A percentile compares a stretch with the other conserved stretches of the same genome.
phyloP scores from a whole-genome alignment of 1,139 yeast species.

The Yamadazyma epiphylla region DNA sequence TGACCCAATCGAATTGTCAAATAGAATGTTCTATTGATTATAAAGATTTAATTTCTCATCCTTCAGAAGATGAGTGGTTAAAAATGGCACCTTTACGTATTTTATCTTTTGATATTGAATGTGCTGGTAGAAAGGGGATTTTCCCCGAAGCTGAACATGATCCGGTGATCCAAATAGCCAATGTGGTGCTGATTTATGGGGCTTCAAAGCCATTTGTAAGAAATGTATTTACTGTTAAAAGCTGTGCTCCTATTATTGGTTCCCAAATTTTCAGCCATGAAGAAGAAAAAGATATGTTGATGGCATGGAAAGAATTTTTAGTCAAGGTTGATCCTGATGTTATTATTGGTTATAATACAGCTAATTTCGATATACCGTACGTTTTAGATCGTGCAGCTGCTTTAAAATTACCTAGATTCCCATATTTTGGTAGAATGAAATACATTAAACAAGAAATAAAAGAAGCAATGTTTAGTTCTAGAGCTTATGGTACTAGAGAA shows the following conservation, averaged over 20 bases:
- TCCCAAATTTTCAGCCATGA: slow-evolving; percentile 78
- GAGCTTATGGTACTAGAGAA: slow-evolving; percentile 96
- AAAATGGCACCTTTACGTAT: slow-evolving; percentile 92
- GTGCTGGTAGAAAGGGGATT: slow-evolving; percentile 96
- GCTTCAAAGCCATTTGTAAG: slow-evolving; percentile 81
- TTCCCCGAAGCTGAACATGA: slow-evolving; percentile 95
- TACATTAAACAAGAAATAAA: slow-evolving; percentile 70
- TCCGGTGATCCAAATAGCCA: slow-evolving; percentile 95
- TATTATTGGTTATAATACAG: slow-evolving; percentile 90
- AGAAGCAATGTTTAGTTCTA: slow-evolving; percentile 83
- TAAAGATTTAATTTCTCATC: slow-evolving; percentile 67
- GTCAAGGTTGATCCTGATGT: slow-evolving; percentile 90
- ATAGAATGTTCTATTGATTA: slow-evolving; percentile 73
- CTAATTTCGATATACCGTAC: slow-evolving; percentile 95
- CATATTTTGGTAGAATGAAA: slow-evolving; percentile 79
- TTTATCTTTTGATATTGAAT: slow-evolving; percentile 93
- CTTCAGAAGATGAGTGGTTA: slow-evolving; percentile 92
- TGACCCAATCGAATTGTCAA: slow-evolving; percentile 73
- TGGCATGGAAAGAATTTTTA: slow-evolving; percentile 82
- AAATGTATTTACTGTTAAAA: slow-evolving; percentile 88
- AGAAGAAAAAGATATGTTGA: slow-evolving; percentile 77
- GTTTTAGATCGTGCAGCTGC: slow-evolving; percentile 83
- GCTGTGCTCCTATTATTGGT: slow-evolving; percentile 92
- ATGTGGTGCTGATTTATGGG: slow-evolving; percentile 83
- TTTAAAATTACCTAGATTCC: slow-evolving; percentile 62